phyloP scores from a whole-genome alignment of 2,329 filamentous ascomycete species.

The Trichoderma atroviride region DNA sequence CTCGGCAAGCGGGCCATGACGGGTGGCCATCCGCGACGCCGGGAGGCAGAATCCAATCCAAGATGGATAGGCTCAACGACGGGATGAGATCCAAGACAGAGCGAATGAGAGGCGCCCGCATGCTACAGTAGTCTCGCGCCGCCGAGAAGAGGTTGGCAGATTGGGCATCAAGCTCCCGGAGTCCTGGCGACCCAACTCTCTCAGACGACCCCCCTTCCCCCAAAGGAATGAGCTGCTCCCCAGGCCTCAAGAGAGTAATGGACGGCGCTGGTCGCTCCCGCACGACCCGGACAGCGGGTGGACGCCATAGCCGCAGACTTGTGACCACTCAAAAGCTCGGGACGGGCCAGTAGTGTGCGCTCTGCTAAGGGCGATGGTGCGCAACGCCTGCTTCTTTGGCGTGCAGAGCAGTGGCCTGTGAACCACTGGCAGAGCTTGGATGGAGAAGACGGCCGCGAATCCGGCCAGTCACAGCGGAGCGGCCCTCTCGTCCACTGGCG shows the following conservation, averaged over 20 bases:
- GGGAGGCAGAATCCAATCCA: conserved; percentile 16
- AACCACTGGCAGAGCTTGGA: conserved; percentile 5
- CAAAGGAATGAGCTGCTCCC: conserved; percentile 20
- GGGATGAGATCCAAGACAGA: conserved; percentile 23
- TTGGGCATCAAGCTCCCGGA: conserved; percentile 29
- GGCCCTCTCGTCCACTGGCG: background rate
- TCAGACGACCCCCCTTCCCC: conserved; percentile 14
- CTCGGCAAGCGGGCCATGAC: conserved; percentile 20
- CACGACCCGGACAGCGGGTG: conserved; percentile 21
- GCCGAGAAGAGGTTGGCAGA: conserved; percentile 21
- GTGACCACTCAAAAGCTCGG: conserved; percentile 24
- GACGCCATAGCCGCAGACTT: conserved; percentile 27
- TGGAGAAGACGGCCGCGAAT: conserved; percentile 23
- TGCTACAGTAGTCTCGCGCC: conserved; percentile 3
- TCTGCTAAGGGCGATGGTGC: conserved; percentile 10
- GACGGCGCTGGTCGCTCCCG: conserved; percentile 22
- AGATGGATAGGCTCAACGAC: conserved; percentile 17
- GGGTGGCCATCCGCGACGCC: conserved; percentile 18
- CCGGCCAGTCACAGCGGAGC: conserved; percentile 14
- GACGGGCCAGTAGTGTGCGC: conserved; percentile 22
- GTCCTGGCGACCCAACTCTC: conserved; percentile 23
- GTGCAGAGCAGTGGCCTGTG: conserved; percentile 18
- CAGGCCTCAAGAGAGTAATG: conserved; percentile 7
- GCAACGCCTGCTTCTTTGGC: conserved; percentile 21
- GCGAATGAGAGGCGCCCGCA: conserved; percentile 12